These are phyloP conservation scores for Curvularia verruculosa DNA, from an alignment of 2,329 filamentous ascomycete genomes.

Conservation along the genomic window DNA sequence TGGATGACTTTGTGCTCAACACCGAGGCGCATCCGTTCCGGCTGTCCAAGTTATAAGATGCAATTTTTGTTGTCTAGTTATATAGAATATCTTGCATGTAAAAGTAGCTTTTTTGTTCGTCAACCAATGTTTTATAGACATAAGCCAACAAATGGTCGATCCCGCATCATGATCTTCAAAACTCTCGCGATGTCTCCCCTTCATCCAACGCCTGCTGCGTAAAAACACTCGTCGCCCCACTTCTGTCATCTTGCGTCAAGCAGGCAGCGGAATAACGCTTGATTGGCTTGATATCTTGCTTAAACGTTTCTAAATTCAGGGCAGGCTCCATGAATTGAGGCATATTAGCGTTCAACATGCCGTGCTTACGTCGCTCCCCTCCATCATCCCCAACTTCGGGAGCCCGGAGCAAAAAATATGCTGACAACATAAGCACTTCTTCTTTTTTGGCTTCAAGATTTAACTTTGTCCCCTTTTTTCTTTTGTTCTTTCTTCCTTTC, in stretches of 20 bases:
- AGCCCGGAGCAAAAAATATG: background rate
- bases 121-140: background rate
- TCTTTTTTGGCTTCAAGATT: too few species aligned
- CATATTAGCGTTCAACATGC: background rate
- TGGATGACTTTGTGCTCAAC: conserved; percentile 59
- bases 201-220: background rate
- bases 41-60: conserved; percentile 23
- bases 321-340: background rate
- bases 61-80: background rate
- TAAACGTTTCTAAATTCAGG: background rate
- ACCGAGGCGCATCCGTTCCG: conserved; percentile 59
- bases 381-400: too few species aligned
- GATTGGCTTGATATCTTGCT: background rate
- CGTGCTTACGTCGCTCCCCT: background rate
- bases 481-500: background rate
- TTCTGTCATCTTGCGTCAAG: conserved; percentile 26
- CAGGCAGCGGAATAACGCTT: background rate
- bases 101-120: conserved; percentile 22
- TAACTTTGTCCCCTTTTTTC: too few species aligned
- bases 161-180: background rate
- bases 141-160: background rate
- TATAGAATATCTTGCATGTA: conserved; percentile 5
- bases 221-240: background rate
- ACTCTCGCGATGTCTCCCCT: background rate
- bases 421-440: background rate